These are phyloP conservation scores for Musa beccarii DNA, from an alignment of 176 grass and related monocot species.

Conservation along the genomic window DNA sequence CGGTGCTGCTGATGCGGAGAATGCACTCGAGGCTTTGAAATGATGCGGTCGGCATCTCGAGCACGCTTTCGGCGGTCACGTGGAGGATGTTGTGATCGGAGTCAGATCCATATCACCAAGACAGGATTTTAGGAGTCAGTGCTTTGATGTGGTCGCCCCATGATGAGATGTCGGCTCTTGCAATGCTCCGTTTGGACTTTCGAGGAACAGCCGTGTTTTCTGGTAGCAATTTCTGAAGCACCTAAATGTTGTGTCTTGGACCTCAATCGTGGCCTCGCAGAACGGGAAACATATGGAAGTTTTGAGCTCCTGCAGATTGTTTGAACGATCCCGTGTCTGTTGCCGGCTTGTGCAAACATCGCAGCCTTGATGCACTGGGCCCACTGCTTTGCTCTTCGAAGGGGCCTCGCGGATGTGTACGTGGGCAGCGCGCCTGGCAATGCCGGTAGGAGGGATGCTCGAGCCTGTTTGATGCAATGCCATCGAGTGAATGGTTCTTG, in stretches of 20 bases:
- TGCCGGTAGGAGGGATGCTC: slow-evolving; percentile 48
- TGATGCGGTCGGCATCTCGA: slow-evolving; percentile 34
- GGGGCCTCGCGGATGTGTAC: slow-evolving; percentile 30
- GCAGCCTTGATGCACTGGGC: slow-evolving; percentile 51
- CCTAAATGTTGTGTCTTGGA: slow-evolving; percentile 71
- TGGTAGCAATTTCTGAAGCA: slow-evolving; percentile 28
- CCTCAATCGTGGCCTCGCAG: slow-evolving; percentile 55
- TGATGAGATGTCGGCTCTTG: slow-evolving; percentile 45
- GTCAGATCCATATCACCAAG: slow-evolving; percentile 47
- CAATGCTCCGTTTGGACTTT: slow-evolving; percentile 46
- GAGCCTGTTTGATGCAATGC: slow-evolving; percentile 46
- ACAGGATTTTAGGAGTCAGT: slow-evolving; percentile 28
- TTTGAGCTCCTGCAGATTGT: slow-evolving; percentile 51
- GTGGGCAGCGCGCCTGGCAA: slow-evolving; percentile 55
- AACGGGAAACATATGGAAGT: slow-evolving; percentile 58
- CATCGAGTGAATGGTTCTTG: slow-evolving; percentile 53
- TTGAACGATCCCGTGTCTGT: slow-evolving; percentile 61
- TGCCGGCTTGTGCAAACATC: slow-evolving; percentile 65
- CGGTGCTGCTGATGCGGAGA: slow-evolving; percentile 18
- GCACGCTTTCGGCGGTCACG: slow-evolving; percentile 34
- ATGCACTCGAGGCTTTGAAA: slow-evolving; percentile 48
- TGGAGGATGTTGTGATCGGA: slow-evolving; percentile 16
- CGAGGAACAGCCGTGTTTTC: slow-evolving; percentile 47
- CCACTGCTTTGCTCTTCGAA: slow-evolving; percentile 54
- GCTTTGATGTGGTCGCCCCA: slow-evolving; percentile 27